A percentile compares a stretch with the other conserved stretches of the same genome.
phyloP scores from a whole-genome alignment of 164 flowering plant genomes.

The Macadamia integrifolia region DNA sequence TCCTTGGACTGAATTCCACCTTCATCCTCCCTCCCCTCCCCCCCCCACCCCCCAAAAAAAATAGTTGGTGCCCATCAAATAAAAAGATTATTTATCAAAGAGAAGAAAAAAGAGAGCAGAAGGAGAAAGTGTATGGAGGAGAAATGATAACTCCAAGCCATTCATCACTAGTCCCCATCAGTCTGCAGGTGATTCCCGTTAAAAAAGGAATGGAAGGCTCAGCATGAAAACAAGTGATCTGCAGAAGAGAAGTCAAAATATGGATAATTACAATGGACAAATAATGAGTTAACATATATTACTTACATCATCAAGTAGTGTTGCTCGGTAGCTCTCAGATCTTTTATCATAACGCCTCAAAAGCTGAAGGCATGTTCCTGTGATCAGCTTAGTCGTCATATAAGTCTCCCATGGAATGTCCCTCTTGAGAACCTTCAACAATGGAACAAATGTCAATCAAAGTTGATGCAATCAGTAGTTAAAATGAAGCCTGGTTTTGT shows the following conservation, averaged over 20 bases:
- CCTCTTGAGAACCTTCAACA: conserved; percentile 72
- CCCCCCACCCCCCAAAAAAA: no score
- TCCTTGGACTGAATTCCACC: no score
- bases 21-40: no score
- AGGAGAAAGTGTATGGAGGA: no score
- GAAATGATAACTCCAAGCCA: no score
- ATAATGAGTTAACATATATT: neutral
- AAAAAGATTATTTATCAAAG: no score
- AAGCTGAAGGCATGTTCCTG: conserved; percentile 90
- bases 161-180: no score
- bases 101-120: neutral
- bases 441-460: conserved; percentile 8
- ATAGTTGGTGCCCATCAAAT: no score
- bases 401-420: conserved; percentile 99
- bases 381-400: conserved; percentile 88
- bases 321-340: conserved; percentile 70
- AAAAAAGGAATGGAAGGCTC: neutral
- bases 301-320: conserved; percentile 83
- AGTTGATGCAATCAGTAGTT: neutral
- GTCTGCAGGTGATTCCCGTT: no score
- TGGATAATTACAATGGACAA: neutral
- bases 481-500: no score
- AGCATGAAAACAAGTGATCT: neutral
- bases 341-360: conserved; percentile 86
- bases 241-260: neutral